Evolutionary conservation across 2,329 filamentous ascomycete species (phyloP), one percentile per base, ranked within the genome.

Genomic region (Colletotrichum phormii): DNA sequence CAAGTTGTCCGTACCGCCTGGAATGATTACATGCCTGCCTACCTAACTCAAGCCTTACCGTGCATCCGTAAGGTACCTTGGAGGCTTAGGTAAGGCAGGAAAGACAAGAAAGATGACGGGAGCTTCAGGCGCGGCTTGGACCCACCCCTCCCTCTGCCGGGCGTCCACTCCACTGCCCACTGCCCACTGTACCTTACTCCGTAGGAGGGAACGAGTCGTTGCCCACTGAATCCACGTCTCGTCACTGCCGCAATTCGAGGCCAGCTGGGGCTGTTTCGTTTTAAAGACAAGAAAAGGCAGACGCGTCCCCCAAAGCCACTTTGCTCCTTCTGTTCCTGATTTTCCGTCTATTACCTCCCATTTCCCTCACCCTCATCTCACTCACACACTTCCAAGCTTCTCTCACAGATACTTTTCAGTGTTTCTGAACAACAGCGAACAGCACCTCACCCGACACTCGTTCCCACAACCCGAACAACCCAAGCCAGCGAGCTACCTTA

Each of bases 241-340:
- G 70, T 72, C 70, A 65, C 70, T 72, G 70, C 70, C 70, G 70
- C 70, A 72, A 60, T 70, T 60, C 70, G 54, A 72, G 33, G 60
- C 53, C 66, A 64, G 70, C 70, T 59, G 18, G 66, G 69, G 54
- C 70, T 72, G 70, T 72, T 70, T 72, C 70, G 70, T 72, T 67
- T 67, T 74, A n/a, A 72, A 67, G 59, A 57, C 31, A 67, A 68
- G 59, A 64, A 72, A 73, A 64, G 60, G 69, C 63, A 58, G 64
- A 64, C 69, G 64, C 68, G 70, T 72, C 72, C 69, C 69, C 64
- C 37, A 59, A 62, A 53, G 61, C 55, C 68, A 26, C 26, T 42
- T 53, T 55, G 53, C 33, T 66, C 67, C 29, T 64, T 53, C 60
- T 55, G n/a, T 6, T 68, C 37, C 12, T 33, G 54, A 54, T 67